phyloP scores from a whole-genome alignment of 2,329 filamentous ascomycete species.

The Lachnellula subtilissima region DNA sequence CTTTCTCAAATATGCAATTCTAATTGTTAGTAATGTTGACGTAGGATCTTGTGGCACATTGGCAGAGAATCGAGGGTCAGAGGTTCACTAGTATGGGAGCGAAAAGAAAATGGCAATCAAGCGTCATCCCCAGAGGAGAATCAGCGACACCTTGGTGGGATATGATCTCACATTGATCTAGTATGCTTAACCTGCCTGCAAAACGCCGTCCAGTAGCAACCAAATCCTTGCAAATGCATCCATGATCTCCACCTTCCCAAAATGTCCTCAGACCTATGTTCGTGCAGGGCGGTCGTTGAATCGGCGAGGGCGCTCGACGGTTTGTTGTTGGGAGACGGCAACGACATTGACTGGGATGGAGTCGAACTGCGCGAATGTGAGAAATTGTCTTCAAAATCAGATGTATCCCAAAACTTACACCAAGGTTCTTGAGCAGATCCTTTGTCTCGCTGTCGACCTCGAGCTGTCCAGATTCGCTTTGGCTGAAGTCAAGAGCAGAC shows the following conservation, averaged over 20 bases:
- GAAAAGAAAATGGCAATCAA: slow-evolving; percentile 75
- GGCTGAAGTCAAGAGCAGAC: slow-evolving; percentile 95
- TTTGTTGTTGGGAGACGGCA: slow-evolving; percentile 82
- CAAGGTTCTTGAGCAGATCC: slow-evolving; percentile 97
- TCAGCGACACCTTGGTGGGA: slow-evolving; percentile 84
- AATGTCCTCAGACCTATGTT: slow-evolving; percentile 36
- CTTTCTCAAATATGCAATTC: background rate
- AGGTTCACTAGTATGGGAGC: slow-evolving; percentile 12
- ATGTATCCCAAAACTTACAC: slow-evolving; percentile 61
- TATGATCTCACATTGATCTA: slow-evolving; percentile 57
- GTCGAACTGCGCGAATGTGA: slow-evolving; percentile 70
- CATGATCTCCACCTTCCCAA: slow-evolving; percentile 15
- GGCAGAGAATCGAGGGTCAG: background rate
- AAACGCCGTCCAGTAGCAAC: slow-evolving; percentile 28
- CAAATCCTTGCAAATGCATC: slow-evolving; percentile 24
- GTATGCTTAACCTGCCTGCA: slow-evolving; percentile 36
- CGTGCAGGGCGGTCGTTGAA: slow-evolving; percentile 61
- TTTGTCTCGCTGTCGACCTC: slow-evolving; percentile 97
- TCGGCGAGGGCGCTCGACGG: slow-evolving; percentile 73
- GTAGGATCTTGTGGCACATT: background rate
- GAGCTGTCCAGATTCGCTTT: slow-evolving; percentile 90
- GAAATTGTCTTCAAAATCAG: slow-evolving; percentile 3
- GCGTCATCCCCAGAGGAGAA: slow-evolving; percentile 70
- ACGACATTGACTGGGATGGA: slow-evolving; percentile 95
- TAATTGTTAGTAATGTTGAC: background rate